phyloP scores from a whole-genome alignment of 192 early-diverging fungal species.

The Dispira simplex region DNA sequence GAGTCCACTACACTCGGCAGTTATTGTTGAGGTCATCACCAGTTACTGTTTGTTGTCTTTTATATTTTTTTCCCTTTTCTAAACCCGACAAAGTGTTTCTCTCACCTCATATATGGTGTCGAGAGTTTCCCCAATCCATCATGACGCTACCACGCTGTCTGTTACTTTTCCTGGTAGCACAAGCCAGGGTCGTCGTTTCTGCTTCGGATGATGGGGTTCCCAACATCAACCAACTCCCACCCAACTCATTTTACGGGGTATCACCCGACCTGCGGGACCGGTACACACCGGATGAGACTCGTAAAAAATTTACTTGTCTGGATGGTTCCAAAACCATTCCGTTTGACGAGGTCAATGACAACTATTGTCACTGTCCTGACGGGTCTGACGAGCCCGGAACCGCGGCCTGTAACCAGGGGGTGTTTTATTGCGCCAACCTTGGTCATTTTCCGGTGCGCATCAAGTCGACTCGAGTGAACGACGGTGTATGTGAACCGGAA shows the following conservation, averaged over 20 bases:
- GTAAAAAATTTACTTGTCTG: constrained; percentile 43
- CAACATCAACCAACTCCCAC: neutral
- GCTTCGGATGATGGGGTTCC: neutral
- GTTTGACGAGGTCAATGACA: constrained; percentile 72
- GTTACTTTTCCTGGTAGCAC: neutral
- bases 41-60: neutral
- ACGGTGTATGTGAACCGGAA: constrained; percentile 85
- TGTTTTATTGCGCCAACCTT: constrained; percentile 70
- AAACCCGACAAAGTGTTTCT: neutral
- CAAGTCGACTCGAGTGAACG: constrained; percentile 62
- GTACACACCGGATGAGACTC: neutral
- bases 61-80: neutral
- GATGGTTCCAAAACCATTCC: constrained; percentile 56
- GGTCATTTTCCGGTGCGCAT: constrained; percentile 58
- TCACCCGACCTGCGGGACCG: neutral
- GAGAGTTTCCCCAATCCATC: neutral
- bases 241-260: neutral
- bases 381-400: constrained; percentile 95
- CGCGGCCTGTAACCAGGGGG: constrained; percentile 67
- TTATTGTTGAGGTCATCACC: neutral
- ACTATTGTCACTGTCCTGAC: constrained; percentile 95
- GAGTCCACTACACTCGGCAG: no score
- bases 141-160: neutral
- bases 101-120: neutral
- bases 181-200: neutral